Evolutionary conservation across 305 asterid species (phyloP).

Genomic region (Ilex paraguariensis): DNA sequence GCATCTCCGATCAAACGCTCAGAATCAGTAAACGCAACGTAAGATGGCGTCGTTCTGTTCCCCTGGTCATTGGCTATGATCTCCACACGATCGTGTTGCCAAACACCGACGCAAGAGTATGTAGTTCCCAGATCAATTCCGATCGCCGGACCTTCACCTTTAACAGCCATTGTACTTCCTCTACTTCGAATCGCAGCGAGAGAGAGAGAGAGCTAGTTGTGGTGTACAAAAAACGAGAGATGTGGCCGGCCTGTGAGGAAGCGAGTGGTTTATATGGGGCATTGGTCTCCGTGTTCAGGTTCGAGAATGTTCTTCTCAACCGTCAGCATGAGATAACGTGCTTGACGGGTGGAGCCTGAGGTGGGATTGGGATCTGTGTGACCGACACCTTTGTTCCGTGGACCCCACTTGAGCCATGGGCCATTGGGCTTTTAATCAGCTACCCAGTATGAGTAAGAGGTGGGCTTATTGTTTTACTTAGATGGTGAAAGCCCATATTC

Average conservation of each 20-base stretch:
- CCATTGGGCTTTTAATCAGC: no score
- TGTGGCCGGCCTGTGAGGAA: neutral
- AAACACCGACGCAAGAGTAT: slow-evolving; percentile 31
- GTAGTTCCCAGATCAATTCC: slow-evolving; percentile 36
- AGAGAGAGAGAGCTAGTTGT: no score
- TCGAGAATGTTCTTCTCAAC: neutral
- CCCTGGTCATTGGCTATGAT: slow-evolving; percentile 35
- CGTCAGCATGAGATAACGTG: neutral
- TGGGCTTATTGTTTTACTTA: no score
- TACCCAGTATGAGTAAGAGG: no score
- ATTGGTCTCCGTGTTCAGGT: neutral
- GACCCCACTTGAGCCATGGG: no score
- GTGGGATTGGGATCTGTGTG: no score
- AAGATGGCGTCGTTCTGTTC: slow-evolving; percentile 34
- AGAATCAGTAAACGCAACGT: slow-evolving; percentile 29
- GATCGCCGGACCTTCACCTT: slow-evolving; percentile 35
- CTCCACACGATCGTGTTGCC: slow-evolving; percentile 36
- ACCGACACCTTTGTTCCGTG: no score
- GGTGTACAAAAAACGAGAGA: neutral
- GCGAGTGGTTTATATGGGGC: neutral
- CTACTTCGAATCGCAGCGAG: neutral
- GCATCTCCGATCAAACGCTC: slow-evolving; percentile 39
- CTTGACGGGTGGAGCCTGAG: no score
- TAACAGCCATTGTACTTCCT: slow-evolving; percentile 21
- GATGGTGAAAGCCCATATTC: no score